Evolutionary conservation across 116 monocot genomes (phyloP).

Genomic region (Cymodocea nodosa): DNA sequence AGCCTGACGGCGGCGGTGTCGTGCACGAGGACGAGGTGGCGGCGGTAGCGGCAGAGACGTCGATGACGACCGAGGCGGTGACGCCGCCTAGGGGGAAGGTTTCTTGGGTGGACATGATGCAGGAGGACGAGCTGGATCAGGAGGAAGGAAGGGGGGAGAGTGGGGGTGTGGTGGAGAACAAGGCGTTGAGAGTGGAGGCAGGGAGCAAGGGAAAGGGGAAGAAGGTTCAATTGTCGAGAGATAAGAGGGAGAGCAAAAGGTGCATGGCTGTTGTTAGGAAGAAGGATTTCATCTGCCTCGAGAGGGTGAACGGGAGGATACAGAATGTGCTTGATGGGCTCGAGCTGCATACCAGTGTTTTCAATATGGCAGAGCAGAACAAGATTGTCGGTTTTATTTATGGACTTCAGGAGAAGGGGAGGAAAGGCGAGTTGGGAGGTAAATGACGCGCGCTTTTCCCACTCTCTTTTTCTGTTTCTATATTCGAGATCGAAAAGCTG

Average conservation of each 20-base stretch:
- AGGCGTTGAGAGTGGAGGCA: background rate
- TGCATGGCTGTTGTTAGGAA: slow-evolving; percentile 53
- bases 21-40: background rate
- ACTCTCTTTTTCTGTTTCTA: background rate
- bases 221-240: slow-evolving; percentile 39
- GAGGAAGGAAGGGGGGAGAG: slow-evolving; percentile 21
- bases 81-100: slow-evolving; percentile 26
- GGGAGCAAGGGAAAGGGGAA: background rate
- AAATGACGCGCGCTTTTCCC: background rate
- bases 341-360: slow-evolving; percentile 74
- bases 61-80: background rate
- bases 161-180: background rate
- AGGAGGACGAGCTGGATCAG: slow-evolving; percentile 55
- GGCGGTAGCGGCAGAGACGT: background rate
- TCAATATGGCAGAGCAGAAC: slow-evolving; percentile 59
- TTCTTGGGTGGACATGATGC: slow-evolving; percentile 91
- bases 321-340: slow-evolving; percentile 59
- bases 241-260: slow-evolving; percentile 54
- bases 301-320: slow-evolving; percentile 54
- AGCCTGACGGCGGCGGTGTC: background rate
- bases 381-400: slow-evolving; percentile 64
- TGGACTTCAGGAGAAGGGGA: slow-evolving; percentile 49
- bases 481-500: background rate
- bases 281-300: slow-evolving; percentile 61
- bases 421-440: slow-evolving; percentile 56